A percentile compares a stretch with the other conserved stretches of the same genome.
Evolutionary conservation across 768 basidiomycete species (phyloP).

Genomic region (Ephemerocybe angulata): DNA sequence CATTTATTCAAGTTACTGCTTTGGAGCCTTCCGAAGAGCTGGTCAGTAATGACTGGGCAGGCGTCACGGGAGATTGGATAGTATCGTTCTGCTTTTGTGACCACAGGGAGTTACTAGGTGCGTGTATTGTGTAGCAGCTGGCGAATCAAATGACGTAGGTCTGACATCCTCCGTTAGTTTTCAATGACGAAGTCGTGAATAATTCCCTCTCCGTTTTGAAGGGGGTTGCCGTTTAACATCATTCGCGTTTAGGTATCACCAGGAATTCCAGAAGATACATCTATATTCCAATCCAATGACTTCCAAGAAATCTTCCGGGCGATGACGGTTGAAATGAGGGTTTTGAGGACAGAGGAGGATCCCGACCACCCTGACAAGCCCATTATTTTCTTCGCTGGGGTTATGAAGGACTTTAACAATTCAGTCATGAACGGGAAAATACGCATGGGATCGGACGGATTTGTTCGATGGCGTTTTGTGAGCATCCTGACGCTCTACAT

Average conservation of each 20-base stretch:
- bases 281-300: constrained; percentile 47
- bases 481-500: constrained; percentile 19
- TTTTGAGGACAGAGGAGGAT: constrained; percentile 41
- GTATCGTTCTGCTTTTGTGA: constrained; percentile 68
- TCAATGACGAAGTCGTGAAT: constrained; percentile 40
- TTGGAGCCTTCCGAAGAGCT: constrained; percentile 33
- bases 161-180: constrained; percentile 32
- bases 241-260: not conserved
- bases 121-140: constrained; percentile 27
- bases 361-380: constrained; percentile 48
- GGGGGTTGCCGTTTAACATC: no score
- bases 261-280: constrained; percentile 27
- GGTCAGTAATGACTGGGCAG: constrained; percentile 53
- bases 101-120: constrained; percentile 62
- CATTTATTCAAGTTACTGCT: constrained; percentile 50
- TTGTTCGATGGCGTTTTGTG: constrained; percentile 65
- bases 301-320: constrained; percentile 53
- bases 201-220: constrained; percentile 7
- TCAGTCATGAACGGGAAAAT: constrained; percentile 53
- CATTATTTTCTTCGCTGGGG: constrained; percentile 50
- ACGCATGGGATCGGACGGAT: constrained; percentile 52
- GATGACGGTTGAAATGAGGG: constrained; percentile 42
- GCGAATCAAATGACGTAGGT: not conserved
- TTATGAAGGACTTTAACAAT: constrained; percentile 39
- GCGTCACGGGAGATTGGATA: constrained; percentile 56